A percentile compares a stretch with the other conserved stretches of the same genome.
Conservation (phyloP, 129 eudicot species). For the Arctium minus region DNA sequence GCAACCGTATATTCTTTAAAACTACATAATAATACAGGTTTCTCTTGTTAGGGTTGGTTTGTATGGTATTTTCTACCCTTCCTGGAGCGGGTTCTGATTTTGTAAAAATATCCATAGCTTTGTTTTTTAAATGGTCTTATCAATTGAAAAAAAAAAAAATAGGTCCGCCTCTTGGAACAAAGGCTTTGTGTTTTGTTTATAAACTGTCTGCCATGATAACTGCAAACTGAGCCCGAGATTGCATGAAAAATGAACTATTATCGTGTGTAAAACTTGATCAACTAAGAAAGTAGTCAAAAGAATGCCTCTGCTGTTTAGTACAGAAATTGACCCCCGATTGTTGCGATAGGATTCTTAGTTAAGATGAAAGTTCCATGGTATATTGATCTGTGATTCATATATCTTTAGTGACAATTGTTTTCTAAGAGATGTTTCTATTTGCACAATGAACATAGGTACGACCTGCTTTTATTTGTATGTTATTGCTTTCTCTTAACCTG, state of each 20-base stretch:
- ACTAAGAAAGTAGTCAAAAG: background rate
- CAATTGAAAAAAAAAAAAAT: no score
- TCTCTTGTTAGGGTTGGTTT: no score
- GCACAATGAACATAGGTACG: background rate
- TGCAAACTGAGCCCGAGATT: background rate
- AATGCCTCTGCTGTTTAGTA: background rate
- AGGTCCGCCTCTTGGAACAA: no score
- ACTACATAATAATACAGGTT: no score
- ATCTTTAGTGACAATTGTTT: background rate
- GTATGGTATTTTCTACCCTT: no score
- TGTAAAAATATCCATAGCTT: no score
- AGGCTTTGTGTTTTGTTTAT: background rate
- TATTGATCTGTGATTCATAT: background rate
- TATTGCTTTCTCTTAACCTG: background rate
- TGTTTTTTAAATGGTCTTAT: no score
- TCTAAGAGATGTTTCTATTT: background rate
- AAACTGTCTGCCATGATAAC: background rate
- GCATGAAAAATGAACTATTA: background rate
- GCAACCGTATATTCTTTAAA: no score
- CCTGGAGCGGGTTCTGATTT: no score
- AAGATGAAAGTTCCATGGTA: background rate
- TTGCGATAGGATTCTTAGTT: background rate
- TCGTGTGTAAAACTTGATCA: background rate
- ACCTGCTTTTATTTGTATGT: background rate
- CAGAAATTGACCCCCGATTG: background rate